phyloP scores from a whole-genome alignment of 2,329 filamentous ascomycete genomes.

The Aspergillus sp. region DNA sequence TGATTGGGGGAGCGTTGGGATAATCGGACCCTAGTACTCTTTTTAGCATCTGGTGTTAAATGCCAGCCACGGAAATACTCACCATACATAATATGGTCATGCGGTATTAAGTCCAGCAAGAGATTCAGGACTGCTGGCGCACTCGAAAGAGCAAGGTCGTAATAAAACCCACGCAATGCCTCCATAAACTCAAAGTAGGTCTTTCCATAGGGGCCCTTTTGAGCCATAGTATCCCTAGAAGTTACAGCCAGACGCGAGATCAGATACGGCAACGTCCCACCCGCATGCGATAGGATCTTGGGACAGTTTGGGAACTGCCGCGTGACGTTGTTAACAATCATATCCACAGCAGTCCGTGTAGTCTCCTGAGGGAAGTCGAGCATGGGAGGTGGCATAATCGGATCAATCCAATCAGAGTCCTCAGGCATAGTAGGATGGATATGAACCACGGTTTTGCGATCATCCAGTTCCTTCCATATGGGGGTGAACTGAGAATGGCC shows the following conservation, averaged over 20 bases:
- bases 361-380: conserved; percentile 53
- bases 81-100: conserved; percentile 5
- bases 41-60: neutral
- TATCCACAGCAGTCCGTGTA: conserved; percentile 45
- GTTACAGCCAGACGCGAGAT: conserved; percentile 33
- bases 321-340: conserved; percentile 40
- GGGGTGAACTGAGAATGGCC: conserved; percentile 44
- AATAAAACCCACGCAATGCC: conserved; percentile 28
- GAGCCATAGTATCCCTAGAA: conserved; percentile 1
- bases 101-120: conserved; percentile 4
- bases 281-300: conserved; percentile 52
- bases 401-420: conserved; percentile 36
- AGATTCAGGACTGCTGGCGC: conserved; percentile 1
- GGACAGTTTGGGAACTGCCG: conserved; percentile 40
- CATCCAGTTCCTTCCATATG: conserved; percentile 48
- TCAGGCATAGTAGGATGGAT: conserved; percentile 45
- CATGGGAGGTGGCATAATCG: conserved; percentile 39
- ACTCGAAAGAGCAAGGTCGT: conserved; percentile 28
- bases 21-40: neutral
- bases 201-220: conserved; percentile 9
- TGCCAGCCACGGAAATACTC: neutral
- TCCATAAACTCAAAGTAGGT: conserved; percentile 19
- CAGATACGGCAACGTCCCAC: conserved; percentile 49
- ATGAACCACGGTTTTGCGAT: conserved; percentile 46
- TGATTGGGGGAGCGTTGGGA: conserved; percentile 1